Evolutionary conservation across 768 basidiomycete genomes (phyloP).

Genomic region (Termitomyces bulborhizus): DNA sequence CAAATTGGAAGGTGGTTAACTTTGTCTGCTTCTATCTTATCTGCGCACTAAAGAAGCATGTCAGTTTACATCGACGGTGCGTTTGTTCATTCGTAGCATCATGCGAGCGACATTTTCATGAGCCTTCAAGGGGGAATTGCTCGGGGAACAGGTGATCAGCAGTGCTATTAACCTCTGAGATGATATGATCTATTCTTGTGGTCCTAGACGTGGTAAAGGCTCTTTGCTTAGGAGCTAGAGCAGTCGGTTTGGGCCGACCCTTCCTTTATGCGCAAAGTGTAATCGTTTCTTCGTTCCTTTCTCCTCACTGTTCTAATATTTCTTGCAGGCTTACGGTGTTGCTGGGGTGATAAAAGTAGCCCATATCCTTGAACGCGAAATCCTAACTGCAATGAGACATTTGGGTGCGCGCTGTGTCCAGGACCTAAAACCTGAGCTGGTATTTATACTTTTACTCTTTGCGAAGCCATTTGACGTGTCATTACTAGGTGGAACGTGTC

Average conservation of each 20-base stretch:
- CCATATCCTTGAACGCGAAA: conserved; percentile 71
- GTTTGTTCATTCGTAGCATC: background rate
- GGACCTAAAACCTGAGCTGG: conserved; percentile 73
- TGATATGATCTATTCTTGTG: background rate
- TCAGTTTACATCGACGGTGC: conserved; percentile 82
- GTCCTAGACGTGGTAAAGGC: conserved; percentile 80
- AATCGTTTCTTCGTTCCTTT: conserved; percentile 16
- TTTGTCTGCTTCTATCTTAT: background rate
- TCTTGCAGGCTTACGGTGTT: conserved; percentile 63
- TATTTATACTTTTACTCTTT: conserved; percentile 22
- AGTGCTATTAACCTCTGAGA: background rate
- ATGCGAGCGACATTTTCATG: background rate
- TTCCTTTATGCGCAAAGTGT: conserved; percentile 87
- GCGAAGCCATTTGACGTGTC: background rate
- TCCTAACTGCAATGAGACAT: conserved; percentile 67
- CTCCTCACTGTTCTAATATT: background rate
- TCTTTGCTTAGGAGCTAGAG: conserved; percentile 80
- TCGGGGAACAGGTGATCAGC: conserved; percentile 64
- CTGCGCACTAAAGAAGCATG: conserved; percentile 7
- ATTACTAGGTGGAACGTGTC: conserved; percentile 50
- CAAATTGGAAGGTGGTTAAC: conserved; percentile 54
- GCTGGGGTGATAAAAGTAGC: conserved; percentile 61
- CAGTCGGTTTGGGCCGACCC: conserved; percentile 80
- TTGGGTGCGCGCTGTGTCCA: conserved; percentile 61
- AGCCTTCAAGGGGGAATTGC: conserved; percentile 44